Evolutionary conservation across 352 stramenopile species (phyloP).

Genomic region (Ophiocytium majus): DNA sequence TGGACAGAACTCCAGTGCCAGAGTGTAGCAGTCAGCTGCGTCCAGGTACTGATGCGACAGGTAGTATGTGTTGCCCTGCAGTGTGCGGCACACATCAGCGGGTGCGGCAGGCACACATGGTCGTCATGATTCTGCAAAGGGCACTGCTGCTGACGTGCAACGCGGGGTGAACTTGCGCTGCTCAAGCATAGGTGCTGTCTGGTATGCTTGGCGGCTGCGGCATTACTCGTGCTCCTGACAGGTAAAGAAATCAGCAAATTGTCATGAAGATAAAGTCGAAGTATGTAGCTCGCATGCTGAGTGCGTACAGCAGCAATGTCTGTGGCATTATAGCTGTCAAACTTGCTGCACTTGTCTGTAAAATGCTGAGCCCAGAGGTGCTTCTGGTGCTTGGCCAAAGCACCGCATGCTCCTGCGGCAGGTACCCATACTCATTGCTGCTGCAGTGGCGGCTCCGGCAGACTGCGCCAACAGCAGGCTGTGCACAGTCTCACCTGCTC

Average conservation of each 20-base stretch:
- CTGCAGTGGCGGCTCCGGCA: background rate
- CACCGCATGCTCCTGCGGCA: too few species aligned
- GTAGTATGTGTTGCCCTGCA: slow-evolving; percentile 19
- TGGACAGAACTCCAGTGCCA: slow-evolving; percentile 50
- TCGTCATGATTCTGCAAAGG: background rate
- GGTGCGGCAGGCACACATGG: background rate
- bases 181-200: too few species aligned
- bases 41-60: slow-evolving; percentile 22
- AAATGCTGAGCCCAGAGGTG: background rate
- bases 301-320: too few species aligned
- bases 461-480: background rate
- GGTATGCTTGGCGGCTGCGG: too few species aligned
- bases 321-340: background rate
- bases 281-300: too few species aligned
- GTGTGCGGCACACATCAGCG: background rate
- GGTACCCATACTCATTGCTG: too few species aligned
- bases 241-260: background rate
- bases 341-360: background rate
- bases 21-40: slow-evolving; percentile 54
- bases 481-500: slow-evolving; percentile 26
- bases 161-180: too few species aligned
- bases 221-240: too few species aligned
- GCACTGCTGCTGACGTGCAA: background rate
- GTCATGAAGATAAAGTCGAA: too few species aligned
- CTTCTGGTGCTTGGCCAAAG: background rate